Percentiles rank a stretch among this genome's conserved stretches.
phyloP scores from a whole-genome alignment of 2,329 filamentous ascomycete species.

The Thermochaetoides dissita region DNA sequence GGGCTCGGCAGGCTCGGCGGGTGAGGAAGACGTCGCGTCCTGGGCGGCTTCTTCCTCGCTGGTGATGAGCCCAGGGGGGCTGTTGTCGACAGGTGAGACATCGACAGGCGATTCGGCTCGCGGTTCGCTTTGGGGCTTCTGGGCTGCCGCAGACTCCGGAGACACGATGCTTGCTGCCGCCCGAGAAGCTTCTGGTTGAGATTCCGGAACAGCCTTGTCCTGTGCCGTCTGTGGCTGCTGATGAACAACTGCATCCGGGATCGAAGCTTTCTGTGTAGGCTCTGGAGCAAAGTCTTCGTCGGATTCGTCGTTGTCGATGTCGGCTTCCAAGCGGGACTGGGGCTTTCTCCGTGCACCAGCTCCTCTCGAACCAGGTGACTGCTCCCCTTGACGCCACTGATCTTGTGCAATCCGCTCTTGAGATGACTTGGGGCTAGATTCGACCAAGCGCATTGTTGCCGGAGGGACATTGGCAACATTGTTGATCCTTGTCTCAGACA shows the following conservation, averaged over 20 bases:
- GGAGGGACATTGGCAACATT: slow-evolving; percentile 43
- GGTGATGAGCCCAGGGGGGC: slow-evolving; percentile 7
- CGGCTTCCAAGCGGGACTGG: too few relatives aligned
- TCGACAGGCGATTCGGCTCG: slow-evolving; percentile 53
- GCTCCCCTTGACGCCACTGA: slow-evolving; percentile 15
- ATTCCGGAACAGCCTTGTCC: too few relatives aligned
- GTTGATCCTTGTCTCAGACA: slow-evolving; percentile 31
- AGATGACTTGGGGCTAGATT: slow-evolving; percentile 20
- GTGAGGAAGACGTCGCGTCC: slow-evolving; percentile 8
- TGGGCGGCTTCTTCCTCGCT: too few relatives aligned
- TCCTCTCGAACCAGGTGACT: too few relatives aligned
- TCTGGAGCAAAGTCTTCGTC: too few relatives aligned
- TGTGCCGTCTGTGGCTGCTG: too few relatives aligned
- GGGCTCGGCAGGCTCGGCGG: slow-evolving; percentile 33
- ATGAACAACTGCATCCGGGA: too few relatives aligned
- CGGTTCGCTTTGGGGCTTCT: slow-evolving; percentile 19
- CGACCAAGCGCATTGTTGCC: slow-evolving; percentile 44
- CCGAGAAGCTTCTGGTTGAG: too few relatives aligned
- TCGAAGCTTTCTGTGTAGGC: too few relatives aligned
- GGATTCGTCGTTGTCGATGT: too few relatives aligned
- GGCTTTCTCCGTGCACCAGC: too few relatives aligned
- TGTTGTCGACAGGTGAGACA: slow-evolving; percentile 40
- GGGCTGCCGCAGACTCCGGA: slow-evolving; percentile 1
- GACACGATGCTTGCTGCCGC: too few relatives aligned
- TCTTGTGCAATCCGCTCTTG: slow-evolving; percentile 13